Evolutionary conservation across 2,329 filamentous ascomycete species (phyloP).

Genomic region (Trichoderma arundinaceum): DNA sequence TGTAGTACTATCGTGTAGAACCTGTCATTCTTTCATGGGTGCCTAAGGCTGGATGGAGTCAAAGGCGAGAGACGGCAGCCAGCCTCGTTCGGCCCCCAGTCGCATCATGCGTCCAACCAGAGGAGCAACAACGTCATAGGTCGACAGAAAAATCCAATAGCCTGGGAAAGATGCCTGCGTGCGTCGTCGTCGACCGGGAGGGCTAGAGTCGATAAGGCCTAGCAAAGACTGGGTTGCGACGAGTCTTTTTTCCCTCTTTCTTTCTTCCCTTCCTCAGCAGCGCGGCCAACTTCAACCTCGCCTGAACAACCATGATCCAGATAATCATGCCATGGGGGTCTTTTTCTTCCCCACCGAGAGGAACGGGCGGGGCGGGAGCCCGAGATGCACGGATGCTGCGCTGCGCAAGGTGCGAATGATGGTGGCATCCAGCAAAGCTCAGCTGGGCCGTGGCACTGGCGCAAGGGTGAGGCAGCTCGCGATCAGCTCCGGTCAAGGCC

Average conservation of each 20-base stretch:
- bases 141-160: background rate
- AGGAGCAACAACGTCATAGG: background rate
- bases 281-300: background rate
- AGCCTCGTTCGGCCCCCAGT: slow-evolving; percentile 21
- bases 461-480: slow-evolving; percentile 17
- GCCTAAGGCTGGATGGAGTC: slow-evolving; percentile 14
- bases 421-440: background rate
- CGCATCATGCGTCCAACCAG: slow-evolving; percentile 6
- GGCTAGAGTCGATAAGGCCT: slow-evolving; percentile 3
- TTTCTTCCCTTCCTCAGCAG: too few relatives aligned
- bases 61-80: background rate
- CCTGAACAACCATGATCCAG: slow-evolving; percentile 15
- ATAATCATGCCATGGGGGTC: background rate
- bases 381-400: slow-evolving; percentile 3
- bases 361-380: background rate
- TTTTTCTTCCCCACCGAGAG: background rate
- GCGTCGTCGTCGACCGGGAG: background rate
- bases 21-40: slow-evolving; percentile 8
- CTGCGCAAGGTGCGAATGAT: background rate
- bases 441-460: slow-evolving; percentile 12
- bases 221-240: background rate
- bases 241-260: too few relatives aligned
- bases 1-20: background rate
- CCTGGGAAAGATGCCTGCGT: background rate
- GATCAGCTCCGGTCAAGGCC: slow-evolving; percentile 22